Evolutionary conservation across 768 basidiomycete species (phyloP), one percentile per base, ranked within the genome.

Genomic region (Arthromyces matolae): DNA sequence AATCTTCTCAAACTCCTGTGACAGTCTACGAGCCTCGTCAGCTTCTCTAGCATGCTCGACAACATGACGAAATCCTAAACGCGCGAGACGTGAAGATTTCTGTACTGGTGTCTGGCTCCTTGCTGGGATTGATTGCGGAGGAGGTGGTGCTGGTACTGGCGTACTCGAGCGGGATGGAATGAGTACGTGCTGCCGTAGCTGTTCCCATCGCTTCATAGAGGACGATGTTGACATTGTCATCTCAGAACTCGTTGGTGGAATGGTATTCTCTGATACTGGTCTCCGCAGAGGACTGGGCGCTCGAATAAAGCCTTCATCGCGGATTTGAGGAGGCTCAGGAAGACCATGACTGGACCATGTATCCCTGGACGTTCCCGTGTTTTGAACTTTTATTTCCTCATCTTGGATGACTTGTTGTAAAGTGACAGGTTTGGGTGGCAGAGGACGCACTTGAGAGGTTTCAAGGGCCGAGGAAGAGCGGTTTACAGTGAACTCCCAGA

Each of bases 31-130:
- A 13, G 65, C 63, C 39, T 81, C 77, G 34, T 81, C 78, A 32
- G 71, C 68, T 45, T 79, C 81, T 22, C 74, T 75, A 3, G 70
- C 83, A 47, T 80, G 74, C 27, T 87, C 85, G 1, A 86, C 84
- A 10, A 84, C 78, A 19, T 86, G 81, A 38, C 73, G 72, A 53
- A 84, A 80, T 1, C 78, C 81, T 10, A 83, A 62, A 37, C 72
- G 71, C 5, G 71, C 71, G 24, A 83, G 60, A 12, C 77, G 69
- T 27, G 77, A 79, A 4, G 70, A 71, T 54, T 79, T 82, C 8
- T 49, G 47, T 35, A 42, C 34, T 18, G 78, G 75, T 0, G 78
- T 67, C 42, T 66, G 68, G 36, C 59, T 62, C 28, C 61, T 33
- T n/a, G 8, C 9, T 44, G 43, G 52, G 54, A 24, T 49, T 29